A percentile compares a stretch with the other conserved stretches of the same genome.
phyloP scores from a whole-genome alignment of 345 rosid genomes.

The Acer negundo region DNA sequence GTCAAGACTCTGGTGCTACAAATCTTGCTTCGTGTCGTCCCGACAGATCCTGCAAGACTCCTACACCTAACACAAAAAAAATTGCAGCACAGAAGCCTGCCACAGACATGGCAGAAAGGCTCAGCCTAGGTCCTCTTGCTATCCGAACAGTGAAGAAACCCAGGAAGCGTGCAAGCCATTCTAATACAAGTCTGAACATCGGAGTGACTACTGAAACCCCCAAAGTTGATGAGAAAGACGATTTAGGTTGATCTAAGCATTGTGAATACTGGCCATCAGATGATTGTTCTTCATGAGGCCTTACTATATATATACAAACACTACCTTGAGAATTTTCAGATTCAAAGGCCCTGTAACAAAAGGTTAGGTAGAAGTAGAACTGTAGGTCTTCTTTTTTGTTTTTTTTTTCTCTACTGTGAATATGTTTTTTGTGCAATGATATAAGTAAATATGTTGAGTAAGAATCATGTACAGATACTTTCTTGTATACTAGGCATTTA shows the following conservation, averaged over 20 bases:
- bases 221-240: slow-evolving; percentile 20
- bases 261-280: not conserved
- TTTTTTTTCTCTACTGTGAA: not conserved
- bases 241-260: slow-evolving; percentile 20
- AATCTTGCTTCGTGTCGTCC: slow-evolving; percentile 34
- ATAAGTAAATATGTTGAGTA: not conserved
- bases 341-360: not conserved
- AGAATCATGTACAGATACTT: not conserved
- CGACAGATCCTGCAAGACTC: slow-evolving; percentile 48
- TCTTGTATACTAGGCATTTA: slow-evolving; percentile 21
- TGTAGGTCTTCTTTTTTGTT: not conserved
- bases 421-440: not conserved
- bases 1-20: slow-evolving; percentile 27
- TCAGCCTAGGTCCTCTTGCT: slow-evolving; percentile 53
- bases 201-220: slow-evolving; percentile 35
- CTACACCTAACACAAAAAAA: slow-evolving; percentile 35
- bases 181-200: slow-evolving; percentile 33
- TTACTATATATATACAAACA: not conserved
- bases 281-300: not conserved
- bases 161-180: slow-evolving; percentile 47
- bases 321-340: not conserved
- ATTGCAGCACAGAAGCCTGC: slow-evolving; percentile 35
- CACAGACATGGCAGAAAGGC: slow-evolving; percentile 38
- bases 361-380: not conserved
- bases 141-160: slow-evolving; percentile 47